Evolutionary conservation across 257 asterid species (phyloP).

Genomic region (Solanum lignicaule): DNA sequence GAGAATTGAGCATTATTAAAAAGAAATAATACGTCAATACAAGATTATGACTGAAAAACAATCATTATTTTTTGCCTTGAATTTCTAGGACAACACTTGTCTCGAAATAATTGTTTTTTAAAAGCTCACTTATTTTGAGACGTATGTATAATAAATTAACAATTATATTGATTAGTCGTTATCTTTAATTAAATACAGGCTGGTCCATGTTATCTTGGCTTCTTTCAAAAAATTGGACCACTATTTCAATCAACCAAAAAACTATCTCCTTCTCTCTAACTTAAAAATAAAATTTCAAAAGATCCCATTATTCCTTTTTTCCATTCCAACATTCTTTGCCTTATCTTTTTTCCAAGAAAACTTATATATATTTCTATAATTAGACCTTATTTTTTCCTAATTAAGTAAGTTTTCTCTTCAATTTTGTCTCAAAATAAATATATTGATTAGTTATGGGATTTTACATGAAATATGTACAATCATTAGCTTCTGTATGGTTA

Average conservation of each 20-base stretch:
- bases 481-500: constrained; percentile 1
- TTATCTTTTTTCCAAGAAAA: neutral
- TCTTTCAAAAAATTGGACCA: constrained; percentile 6
- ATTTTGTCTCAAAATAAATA: neutral
- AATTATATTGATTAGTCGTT: neutral
- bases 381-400: neutral
- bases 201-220: neutral
- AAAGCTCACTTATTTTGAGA: neutral
- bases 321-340: neutral
- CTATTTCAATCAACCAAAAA: neutral
- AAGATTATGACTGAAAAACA: neutral
- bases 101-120: neutral
- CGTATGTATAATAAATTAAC: neutral
- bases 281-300: neutral
- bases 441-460: constrained; percentile 2
- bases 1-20: no score
- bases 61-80: no score
- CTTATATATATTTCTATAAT: neutral
- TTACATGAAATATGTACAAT: constrained; percentile 6
- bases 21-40: neutral
- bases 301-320: neutral
- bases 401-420: neutral
- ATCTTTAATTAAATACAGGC: neutral
- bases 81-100: neutral
- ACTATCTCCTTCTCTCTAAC: neutral